Percentiles rank a stretch among this genome's conserved stretches.
phyloP scores from a whole-genome alignment of 164 flowering plant genomes.

The Piper longum region DNA sequence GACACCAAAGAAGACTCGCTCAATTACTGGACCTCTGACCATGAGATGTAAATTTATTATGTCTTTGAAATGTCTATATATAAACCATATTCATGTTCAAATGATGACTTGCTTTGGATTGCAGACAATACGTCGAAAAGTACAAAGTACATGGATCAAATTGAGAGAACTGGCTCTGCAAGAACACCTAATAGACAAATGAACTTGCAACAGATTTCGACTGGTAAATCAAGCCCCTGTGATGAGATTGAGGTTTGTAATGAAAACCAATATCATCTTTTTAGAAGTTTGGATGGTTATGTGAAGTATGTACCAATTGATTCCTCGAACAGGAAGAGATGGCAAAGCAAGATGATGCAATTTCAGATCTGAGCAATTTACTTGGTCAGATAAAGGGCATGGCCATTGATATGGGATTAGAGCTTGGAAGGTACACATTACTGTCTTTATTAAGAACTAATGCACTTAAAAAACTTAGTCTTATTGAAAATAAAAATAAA shows the following conservation, averaged over 20 bases:
- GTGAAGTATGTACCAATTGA: neutral
- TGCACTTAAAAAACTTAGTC: no score
- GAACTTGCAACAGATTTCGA: constrained; percentile 20
- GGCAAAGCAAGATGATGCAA: constrained; percentile 13
- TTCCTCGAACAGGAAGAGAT: constrained; percentile 10
- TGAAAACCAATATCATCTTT: neutral
- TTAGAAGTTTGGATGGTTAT: neutral
- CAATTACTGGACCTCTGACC: constrained; percentile 54
- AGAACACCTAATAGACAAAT: constrained; percentile 24
- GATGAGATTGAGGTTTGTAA: constrained; percentile 67
- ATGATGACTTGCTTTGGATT: neutral
- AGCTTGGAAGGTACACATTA: constrained; percentile 37
- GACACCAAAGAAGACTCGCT: constrained; percentile 75
- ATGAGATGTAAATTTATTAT: constrained; percentile 26
- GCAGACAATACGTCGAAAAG: constrained; percentile 42
- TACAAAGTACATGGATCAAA: constrained; percentile 33
- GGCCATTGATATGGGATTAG: constrained; percentile 15
- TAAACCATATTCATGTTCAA: constrained; percentile 1
- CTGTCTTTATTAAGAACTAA: neutral
- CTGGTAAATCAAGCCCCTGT: constrained; percentile 44
- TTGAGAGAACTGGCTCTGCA: constrained; percentile 52
- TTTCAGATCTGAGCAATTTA: constrained; percentile 10
- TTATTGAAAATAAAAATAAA: no score
- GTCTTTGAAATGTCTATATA: neutral
- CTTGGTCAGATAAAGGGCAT: constrained; percentile 11